Conservation (phyloP, 2,329 filamentous ascomycete genomes). For the Scedosporium apiospermum region DNA sequence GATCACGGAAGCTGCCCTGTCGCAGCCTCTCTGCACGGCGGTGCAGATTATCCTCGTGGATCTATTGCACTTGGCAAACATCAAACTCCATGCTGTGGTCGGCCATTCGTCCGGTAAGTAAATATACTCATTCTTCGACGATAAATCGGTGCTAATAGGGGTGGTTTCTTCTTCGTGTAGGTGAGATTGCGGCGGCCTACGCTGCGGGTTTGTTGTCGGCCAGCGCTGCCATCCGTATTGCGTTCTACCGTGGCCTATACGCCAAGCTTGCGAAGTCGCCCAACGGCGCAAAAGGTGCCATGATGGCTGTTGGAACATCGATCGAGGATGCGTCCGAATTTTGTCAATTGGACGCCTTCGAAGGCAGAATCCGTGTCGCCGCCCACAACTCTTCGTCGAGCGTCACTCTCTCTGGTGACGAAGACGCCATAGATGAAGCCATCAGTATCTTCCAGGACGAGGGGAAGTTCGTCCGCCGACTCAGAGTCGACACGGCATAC, state of each 20-base stretch:
- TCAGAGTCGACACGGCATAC: constrained; percentile 14
- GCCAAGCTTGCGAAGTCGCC: not conserved
- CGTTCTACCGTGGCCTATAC: constrained; percentile 21
- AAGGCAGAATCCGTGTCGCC: constrained; percentile 18
- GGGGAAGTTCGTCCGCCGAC: constrained; percentile 12
- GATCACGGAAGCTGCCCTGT: constrained; percentile 28
- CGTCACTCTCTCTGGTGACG: constrained; percentile 25
- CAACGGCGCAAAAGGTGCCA: constrained; percentile 13
- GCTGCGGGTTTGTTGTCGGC: constrained; percentile 18
- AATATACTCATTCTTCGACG: no score
- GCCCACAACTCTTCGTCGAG: constrained; percentile 26
- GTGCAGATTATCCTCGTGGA: constrained; percentile 37
- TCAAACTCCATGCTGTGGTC: constrained; percentile 27
- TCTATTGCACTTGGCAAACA: constrained; percentile 31
- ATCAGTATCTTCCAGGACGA: constrained; percentile 4
- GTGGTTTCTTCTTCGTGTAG: constrained; percentile 10
- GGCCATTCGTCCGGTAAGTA: constrained; percentile 29
- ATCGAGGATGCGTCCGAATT: not conserved
- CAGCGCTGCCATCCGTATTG: constrained; percentile 18
- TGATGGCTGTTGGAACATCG: constrained; percentile 17
- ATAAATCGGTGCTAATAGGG: no score
- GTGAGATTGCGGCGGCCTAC: constrained; percentile 40
- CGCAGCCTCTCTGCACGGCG: constrained; percentile 33
- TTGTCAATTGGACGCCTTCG: constrained; percentile 5
- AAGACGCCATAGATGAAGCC: constrained; percentile 11